Percentiles rank a stretch among this genome's conserved stretches.
Conservation (phyloP, 164 flowering plant genomes). For the Amborella trichopoda region DNA sequence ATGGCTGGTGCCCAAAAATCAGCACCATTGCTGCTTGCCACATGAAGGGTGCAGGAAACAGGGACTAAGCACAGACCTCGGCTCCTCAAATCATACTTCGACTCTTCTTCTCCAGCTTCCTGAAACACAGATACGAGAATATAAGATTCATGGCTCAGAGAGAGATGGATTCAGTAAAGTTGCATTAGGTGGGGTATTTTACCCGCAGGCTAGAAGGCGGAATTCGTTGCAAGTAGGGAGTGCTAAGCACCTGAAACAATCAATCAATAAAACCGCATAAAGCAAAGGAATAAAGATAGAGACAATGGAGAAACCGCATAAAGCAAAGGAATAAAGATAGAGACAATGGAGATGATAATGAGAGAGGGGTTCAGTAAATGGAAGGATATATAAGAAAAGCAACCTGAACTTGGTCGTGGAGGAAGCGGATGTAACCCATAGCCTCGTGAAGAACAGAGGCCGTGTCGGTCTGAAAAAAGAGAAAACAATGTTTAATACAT, state of each 20-base stretch:
- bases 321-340: background rate
- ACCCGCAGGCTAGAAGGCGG: constrained; percentile 15
- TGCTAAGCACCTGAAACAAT: constrained; percentile 31
- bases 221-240: constrained; percentile 44
- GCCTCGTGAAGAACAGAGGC: constrained; percentile 94
- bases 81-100: constrained; percentile 41
- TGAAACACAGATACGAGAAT: background rate
- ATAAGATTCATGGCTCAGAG: background rate
- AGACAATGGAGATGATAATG: background rate
- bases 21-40: constrained; percentile 58
- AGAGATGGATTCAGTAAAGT: background rate
- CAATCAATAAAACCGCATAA: background rate
- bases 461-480: constrained; percentile 67
- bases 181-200: background rate
- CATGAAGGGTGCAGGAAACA: constrained; percentile 32
- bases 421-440: constrained; percentile 75
- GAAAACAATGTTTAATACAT: constrained; percentile 5
- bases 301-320: background rate
- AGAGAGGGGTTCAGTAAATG: background rate
- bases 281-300: background rate
- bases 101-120: constrained; percentile 3
- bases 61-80: constrained; percentile 75
- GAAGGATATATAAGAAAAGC: background rate
- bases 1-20: constrained; percentile 71
- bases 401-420: constrained; percentile 83